These are phyloP conservation scores for Hymenotorrendiella dingleyae DNA, from an alignment of 2,329 filamentous ascomycete genomes.

Conservation along the genomic window DNA sequence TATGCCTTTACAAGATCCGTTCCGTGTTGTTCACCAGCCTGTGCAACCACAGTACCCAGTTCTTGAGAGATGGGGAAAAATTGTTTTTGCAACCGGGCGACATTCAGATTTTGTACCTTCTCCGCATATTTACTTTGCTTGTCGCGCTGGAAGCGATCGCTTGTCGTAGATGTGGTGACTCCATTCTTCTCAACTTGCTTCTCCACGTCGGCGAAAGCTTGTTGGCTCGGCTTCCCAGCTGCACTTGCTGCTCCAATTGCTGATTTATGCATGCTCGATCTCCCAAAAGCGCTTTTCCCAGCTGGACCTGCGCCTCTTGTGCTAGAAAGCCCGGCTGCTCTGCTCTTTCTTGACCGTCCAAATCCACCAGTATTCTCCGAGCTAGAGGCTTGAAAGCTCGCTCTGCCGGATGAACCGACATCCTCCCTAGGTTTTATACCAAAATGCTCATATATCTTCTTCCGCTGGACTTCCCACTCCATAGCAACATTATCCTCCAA, in stretches of 20 bases:
- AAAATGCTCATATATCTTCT: slow-evolving; percentile 93
- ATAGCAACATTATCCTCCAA: slow-evolving; percentile 91
- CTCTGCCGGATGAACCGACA: slow-evolving; percentile 9
- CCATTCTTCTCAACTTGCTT: slow-evolving; percentile 46
- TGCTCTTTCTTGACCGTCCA: slow-evolving; percentile 51
- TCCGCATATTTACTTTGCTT: slow-evolving; percentile 79
- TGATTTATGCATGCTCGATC: slow-evolving; percentile 71
- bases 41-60: slow-evolving; percentile 68
- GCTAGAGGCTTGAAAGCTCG: slow-evolving; percentile 30
- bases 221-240: slow-evolving; percentile 51
- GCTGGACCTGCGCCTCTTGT: slow-evolving; percentile 24
- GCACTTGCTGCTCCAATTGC: slow-evolving; percentile 77
- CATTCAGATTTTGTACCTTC: slow-evolving; percentile 74
- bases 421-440: slow-evolving; percentile 65
- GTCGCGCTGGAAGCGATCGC: slow-evolving; percentile 72
- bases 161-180: slow-evolving; percentile 45
- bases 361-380: slow-evolving; percentile 51
- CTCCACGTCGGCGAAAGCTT: slow-evolving; percentile 63
- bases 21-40: slow-evolving; percentile 64
- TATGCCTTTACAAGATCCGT: slow-evolving; percentile 78
- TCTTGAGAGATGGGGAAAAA: slow-evolving; percentile 71
- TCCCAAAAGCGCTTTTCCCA: slow-evolving; percentile 55
- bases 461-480: slow-evolving; percentile 92
- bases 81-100: slow-evolving; percentile 57
- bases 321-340: slow-evolving; percentile 33